A percentile compares a stretch with the other conserved stretches of the same genome.
Evolutionary conservation across 257 asterid species (phyloP).

Genomic region (Solanum microdontum): DNA sequence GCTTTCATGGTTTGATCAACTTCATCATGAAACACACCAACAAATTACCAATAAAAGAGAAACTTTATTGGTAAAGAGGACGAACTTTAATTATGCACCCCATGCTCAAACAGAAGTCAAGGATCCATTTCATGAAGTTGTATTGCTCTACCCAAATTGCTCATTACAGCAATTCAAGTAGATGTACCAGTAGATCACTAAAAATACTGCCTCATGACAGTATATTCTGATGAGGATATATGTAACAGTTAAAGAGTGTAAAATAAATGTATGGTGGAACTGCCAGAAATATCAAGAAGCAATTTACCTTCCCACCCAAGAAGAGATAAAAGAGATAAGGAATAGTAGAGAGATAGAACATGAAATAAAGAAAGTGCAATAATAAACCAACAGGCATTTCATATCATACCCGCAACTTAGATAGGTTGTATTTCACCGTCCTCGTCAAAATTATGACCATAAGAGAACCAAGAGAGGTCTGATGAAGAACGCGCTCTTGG

Average conservation of each 20-base stretch:
- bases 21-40: not conserved
- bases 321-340: not conserved
- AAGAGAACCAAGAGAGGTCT: slow-evolving; percentile 60
- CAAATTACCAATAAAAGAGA: not conserved
- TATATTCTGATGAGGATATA: not conserved
- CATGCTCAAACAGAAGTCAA: not conserved
- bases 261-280: not conserved
- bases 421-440: slow-evolving; percentile 60
- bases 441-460: slow-evolving; percentile 72
- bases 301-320: not conserved
- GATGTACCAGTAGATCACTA: not conserved
- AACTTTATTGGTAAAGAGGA: not conserved
- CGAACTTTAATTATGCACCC: not conserved
- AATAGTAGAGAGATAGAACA: not conserved
- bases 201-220: not conserved
- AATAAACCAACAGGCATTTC: not conserved
- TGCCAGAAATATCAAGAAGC: not conserved
- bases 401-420: slow-evolving; percentile 52
- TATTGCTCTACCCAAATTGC: not conserved
- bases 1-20: not conserved
- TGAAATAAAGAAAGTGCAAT: not conserved
- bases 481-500: slow-evolving; percentile 40
- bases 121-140: not conserved
- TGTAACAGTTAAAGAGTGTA: not conserved
- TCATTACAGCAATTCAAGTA: not conserved